phyloP scores from a whole-genome alignment of 805 yeast genomes.

The Blastobotrys terrestris region DNA sequence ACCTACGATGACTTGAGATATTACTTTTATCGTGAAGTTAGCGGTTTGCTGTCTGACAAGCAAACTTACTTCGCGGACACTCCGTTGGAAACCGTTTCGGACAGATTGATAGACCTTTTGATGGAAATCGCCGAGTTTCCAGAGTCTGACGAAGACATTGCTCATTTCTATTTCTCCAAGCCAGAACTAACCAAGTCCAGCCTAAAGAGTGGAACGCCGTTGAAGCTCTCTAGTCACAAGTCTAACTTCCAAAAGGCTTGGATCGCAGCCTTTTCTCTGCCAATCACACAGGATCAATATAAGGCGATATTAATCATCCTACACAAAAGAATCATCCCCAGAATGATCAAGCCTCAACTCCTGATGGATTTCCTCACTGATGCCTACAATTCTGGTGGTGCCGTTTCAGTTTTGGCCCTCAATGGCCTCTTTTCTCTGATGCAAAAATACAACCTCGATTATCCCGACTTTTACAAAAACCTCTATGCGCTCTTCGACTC shows the following conservation, averaged over 20 bases:
- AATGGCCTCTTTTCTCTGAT: conserved; percentile 85
- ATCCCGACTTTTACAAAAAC: conserved; percentile 82
- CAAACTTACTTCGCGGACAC: conserved; percentile 3
- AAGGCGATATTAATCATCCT: conserved; percentile 61
- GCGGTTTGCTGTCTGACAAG: conserved; percentile 24
- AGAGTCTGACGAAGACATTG: conserved; percentile 17
- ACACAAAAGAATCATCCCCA: conserved; percentile 82
- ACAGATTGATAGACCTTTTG: conserved; percentile 19
- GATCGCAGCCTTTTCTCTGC: conserved; percentile 45
- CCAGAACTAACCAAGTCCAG: conserved; percentile 21
- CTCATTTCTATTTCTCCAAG: conserved; percentile 13
- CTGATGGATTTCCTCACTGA: conserved; percentile 93
- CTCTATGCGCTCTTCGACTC: conserved; percentile 76
- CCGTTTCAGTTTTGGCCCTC: conserved; percentile 69
- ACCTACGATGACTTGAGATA: conserved; percentile 73
- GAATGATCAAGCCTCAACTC: conserved; percentile 67
- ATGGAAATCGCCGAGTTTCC: conserved; percentile 20
- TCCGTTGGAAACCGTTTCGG: conserved; percentile 11
- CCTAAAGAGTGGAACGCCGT: conserved; percentile 33
- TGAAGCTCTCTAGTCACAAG: conserved; percentile 44
- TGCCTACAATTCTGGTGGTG: conserved; percentile 59
- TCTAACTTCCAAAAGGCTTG: conserved; percentile 65
- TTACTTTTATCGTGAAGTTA: conserved; percentile 55
- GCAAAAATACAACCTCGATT: conserved; percentile 76
- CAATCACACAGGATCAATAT: conserved; percentile 49